Evolutionary conservation across 768 basidiomycete genomes (phyloP).

Genomic region (Trametes elegans): DNA sequence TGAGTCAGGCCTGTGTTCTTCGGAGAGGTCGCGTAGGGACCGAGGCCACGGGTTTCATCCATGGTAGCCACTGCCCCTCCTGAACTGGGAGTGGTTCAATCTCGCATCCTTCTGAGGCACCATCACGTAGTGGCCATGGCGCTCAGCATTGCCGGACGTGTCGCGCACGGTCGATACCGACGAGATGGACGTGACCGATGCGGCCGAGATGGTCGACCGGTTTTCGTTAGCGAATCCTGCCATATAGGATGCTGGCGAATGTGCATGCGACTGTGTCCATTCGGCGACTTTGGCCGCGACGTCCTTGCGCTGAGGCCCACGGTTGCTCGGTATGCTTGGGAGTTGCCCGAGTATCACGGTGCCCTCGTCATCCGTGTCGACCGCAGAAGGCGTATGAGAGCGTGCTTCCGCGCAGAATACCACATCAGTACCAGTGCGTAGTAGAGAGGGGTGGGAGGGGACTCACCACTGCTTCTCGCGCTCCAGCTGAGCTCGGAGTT

Average conservation of each 20-base stretch:
- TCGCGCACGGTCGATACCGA: conserved; percentile 12
- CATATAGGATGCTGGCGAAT: neutral
- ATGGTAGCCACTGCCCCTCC: neutral
- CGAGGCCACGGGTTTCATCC: too few species aligned
- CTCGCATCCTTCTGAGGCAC: neutral
- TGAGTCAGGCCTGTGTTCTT: too few species aligned
- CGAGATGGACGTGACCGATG: neutral
- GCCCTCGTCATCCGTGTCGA: conserved; percentile 4
- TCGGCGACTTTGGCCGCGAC: neutral
- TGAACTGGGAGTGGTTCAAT: neutral
- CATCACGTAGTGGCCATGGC: neutral
- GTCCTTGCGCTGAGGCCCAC: neutral
- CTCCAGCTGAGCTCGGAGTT: conserved; percentile 7
- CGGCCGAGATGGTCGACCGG: too few species aligned
- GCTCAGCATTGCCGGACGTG: neutral
- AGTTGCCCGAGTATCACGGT: neutral
- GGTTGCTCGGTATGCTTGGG: neutral
- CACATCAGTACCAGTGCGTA: neutral
- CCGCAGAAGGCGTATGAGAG: conserved; percentile 5
- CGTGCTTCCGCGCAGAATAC: neutral
- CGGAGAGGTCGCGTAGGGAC: too few species aligned
- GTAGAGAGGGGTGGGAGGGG: neutral
- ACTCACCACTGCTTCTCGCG: conserved; percentile 8
- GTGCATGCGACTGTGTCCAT: neutral
- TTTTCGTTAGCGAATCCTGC: too few species aligned